Percentiles rank a stretch among this genome's conserved stretches.
Evolutionary conservation across 768 basidiomycete genomes (phyloP).

Genomic region (Pholiota microspora): DNA sequence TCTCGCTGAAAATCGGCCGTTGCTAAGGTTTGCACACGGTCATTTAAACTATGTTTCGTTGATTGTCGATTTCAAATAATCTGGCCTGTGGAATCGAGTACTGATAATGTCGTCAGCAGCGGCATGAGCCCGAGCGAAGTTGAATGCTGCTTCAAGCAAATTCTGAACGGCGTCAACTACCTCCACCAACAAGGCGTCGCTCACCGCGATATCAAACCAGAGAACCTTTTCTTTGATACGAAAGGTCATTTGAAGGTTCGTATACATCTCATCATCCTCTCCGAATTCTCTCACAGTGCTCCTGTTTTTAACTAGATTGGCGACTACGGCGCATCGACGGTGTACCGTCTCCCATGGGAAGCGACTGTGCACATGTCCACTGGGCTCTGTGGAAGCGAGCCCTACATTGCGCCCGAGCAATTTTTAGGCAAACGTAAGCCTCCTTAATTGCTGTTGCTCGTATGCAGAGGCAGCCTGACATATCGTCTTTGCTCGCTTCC

Average conservation of each 20-base stretch:
- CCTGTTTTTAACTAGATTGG: slow-evolving; percentile 73
- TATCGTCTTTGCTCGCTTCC: slow-evolving; percentile 17
- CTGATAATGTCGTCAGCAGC: slow-evolving; percentile 21
- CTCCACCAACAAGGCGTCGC: slow-evolving; percentile 96
- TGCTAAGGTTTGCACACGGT: not conserved
- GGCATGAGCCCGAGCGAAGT: slow-evolving; percentile 88
- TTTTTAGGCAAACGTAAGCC: slow-evolving; percentile 94
- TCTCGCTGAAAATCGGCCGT: not conserved
- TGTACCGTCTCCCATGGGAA: slow-evolving; percentile 98
- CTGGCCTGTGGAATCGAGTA: not conserved
- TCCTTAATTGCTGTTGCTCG: slow-evolving; percentile 25
- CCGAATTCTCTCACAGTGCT: not conserved
- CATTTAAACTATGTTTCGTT: not conserved
- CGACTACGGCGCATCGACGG: slow-evolving; percentile 98
- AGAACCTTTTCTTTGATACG: slow-evolving; percentile 93
- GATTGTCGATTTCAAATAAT: not conserved
- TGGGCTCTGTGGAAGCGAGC: slow-evolving; percentile 95
- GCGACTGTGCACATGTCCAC: slow-evolving; percentile 95
- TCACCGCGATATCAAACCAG: slow-evolving; percentile 97
- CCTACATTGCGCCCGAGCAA: slow-evolving; percentile 98
- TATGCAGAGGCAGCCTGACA: slow-evolving; percentile 30
- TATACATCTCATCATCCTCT: slow-evolving; percentile 9
- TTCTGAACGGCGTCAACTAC: slow-evolving; percentile 84
- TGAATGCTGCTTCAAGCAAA: slow-evolving; percentile 98
- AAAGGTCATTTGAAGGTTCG: slow-evolving; percentile 90